Percentiles rank a stretch among this genome's conserved stretches.
These are phyloP conservation scores for Cyberlindnera americana DNA, from an alignment of 805 yeast species.

Conservation along the genomic window DNA sequence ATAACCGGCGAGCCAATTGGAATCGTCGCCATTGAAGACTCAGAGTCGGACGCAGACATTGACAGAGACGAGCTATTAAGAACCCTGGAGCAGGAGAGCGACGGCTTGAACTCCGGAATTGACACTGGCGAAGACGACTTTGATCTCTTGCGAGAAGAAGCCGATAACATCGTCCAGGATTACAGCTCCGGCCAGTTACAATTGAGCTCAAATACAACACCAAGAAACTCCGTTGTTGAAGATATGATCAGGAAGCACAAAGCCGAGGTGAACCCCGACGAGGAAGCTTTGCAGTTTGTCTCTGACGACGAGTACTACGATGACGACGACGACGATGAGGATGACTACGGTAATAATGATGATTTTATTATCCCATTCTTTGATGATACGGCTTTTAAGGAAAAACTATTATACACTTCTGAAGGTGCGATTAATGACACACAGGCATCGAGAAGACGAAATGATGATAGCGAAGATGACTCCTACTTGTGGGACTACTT, in stretches of 20 bases:
- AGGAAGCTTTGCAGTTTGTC: constrained; percentile 33
- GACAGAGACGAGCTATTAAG: constrained; percentile 42
- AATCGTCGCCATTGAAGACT: constrained; percentile 26
- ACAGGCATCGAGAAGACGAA: constrained; percentile 2
- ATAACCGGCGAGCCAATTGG: constrained; percentile 23
- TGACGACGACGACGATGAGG: constrained; percentile 26
- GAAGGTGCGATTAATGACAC: constrained; percentile 14
- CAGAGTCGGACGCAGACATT: constrained; percentile 61
- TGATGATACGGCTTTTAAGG: constrained; percentile 33
- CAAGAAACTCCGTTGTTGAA: constrained; percentile 32
- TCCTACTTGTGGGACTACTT: constrained; percentile 74
- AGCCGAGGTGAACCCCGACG: constrained; percentile 36
- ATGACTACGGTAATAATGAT: constrained; percentile 33
- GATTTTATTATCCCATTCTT: constrained; percentile 44
- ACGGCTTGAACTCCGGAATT: constrained; percentile 35
- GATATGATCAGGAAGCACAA: constrained; percentile 40
- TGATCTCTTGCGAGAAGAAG: constrained; percentile 37
- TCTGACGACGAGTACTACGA: constrained; percentile 31
- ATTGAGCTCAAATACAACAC: constrained; percentile 29
- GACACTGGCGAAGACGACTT: constrained; percentile 33
- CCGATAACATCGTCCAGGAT: constrained; percentile 41
- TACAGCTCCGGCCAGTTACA: constrained; percentile 30
- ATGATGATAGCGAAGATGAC: constrained; percentile 46
- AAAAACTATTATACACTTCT: constrained; percentile 16
- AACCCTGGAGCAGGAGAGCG: constrained; percentile 32